A percentile compares a stretch with the other conserved stretches of the same genome.
These are phyloP conservation scores for Lecanosticta acicola DNA, from an alignment of 2,329 filamentous ascomycete genomes.

Conservation along the genomic window DNA sequence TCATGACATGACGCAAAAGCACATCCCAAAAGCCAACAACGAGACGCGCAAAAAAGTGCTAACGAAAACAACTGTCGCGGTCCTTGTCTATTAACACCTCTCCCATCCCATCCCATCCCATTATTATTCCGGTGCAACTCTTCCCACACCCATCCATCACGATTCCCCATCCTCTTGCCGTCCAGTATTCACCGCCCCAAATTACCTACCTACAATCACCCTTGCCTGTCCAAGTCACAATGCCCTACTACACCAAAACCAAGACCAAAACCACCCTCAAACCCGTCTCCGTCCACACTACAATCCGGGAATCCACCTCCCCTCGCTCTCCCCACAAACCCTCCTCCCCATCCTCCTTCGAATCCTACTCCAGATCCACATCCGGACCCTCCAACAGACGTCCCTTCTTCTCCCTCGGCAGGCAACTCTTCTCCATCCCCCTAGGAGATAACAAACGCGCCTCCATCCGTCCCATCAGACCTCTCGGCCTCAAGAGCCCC, in stretches of 20 bases:
- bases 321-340: neutral
- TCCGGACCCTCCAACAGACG: too few relatives aligned
- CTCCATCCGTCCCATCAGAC: neutral
- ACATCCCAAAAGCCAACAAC: too few relatives aligned
- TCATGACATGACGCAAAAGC: too few relatives aligned
- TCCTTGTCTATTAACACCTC: too few relatives aligned
- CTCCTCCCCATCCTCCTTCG: neutral
- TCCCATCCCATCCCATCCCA: too few relatives aligned
- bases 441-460: neutral
- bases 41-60: too few relatives aligned
- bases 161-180: too few relatives aligned
- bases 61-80: too few relatives aligned
- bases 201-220: neutral
- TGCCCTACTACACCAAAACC: neutral
- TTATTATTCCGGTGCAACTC: too few relatives aligned
- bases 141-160: too few relatives aligned
- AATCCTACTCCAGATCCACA: too few relatives aligned
- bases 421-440: neutral
- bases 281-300: neutral
- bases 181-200: too few relatives aligned
- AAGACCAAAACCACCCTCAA: neutral
- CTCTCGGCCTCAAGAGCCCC: neutral
- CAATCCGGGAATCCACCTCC: neutral
- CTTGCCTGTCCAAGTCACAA: neutral
- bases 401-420: neutral